Evolutionary conservation across 2,329 filamentous ascomycete genomes (phyloP), one percentile per base, ranked within the genome.

Genomic region (Stenocarpella maydis): DNA sequence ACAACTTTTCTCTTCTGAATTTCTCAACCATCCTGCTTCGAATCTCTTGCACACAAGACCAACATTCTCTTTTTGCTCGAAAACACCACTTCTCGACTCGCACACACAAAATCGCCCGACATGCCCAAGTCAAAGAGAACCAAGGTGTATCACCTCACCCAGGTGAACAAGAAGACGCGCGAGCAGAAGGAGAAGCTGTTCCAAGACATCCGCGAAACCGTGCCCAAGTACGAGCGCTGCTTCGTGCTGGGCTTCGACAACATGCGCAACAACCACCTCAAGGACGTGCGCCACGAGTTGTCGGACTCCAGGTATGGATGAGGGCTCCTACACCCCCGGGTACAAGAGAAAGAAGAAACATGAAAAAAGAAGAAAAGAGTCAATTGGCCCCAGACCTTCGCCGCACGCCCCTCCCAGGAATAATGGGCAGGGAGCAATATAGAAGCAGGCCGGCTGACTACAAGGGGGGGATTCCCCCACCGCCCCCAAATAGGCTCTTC

Each of bases 111-210:
- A 60, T 54, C 71, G 74, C 73, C 73, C 79, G 84, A 77, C 74
- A 99, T 99, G 96, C 96, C 96, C 80, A 95, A 97, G 86, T 98
- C 96, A 73, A 98, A 96, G 87, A 93, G 96, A 82, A 88, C 92
- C 76, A 95, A 91, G 83, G 87, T 97, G 81, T 90, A 97, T 75
- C 92, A 97, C 85, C 89, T 97, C 79, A 94, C 95, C 75, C 91
- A 96, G 85, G 95, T 96, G 77, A 85, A 89, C 81, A 98, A 97
- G 86, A 98, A 98, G 86, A 91, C 90, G 72, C 91, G 92, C 82
- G 97, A 97, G 85, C 92, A 98, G 81, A 95, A 95, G 81, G 89
- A 95, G 78, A 91, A 91, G 78, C 91, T 98, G 72, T 97, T 95
- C 84, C 86, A 91, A 81, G 94, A 93, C 80, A 92, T 99, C 73